Evolutionary conservation across 495 filamentous ascomycete species (phyloP), one percentile per base, ranked within the genome.

Genomic region (Diplogelasinospora grovesii): DNA sequence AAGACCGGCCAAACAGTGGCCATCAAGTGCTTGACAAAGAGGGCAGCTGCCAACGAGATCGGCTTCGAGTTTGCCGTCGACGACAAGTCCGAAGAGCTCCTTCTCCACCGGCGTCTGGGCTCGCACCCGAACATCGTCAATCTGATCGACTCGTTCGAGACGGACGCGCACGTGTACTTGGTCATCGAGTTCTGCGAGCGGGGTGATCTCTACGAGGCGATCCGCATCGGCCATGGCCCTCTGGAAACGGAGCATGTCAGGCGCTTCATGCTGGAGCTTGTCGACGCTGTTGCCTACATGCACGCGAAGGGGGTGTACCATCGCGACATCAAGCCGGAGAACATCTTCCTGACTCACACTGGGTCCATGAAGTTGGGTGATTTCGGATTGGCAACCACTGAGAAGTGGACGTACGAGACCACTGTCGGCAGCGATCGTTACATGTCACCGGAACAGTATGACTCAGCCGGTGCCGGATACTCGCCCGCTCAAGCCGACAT

Each of bases 251-350:
- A 95, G 52, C 89, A 97, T 62, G 92, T 98, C 39, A 84, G 90
- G 34, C 85, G 85, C 25, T 93, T 96, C 73, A 97, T 98, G 93
- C 69, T 95, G 32, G 81, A 98, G 64, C 78, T 98, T 15, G 72
- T 98, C 36, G 81, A 83, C 56, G 88, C 93, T 28, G 82, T 98
- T 38, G 81, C 87, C 34, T 86, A 85, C 63, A 86, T 95, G 72
- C 92, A 98, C 57, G 67, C 74, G 47, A 88, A 89, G 56, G 88
- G 86, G 45, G 73, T 97, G 52, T 96, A 89, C 63, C 92, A 98
- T 60, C 88, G 92, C 43, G 92, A 98, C 63, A 96, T 98, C 77
- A 98, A 98, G 70, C 92, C 92, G 6, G 92, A 98, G 74, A 98
- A 98, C 68, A 94, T 98, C 64, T 97, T 98, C 65, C 72, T 98